Evolutionary conservation across 2,329 filamentous ascomycete genomes (phyloP).

Genomic region (Celoporthe dispersa): DNA sequence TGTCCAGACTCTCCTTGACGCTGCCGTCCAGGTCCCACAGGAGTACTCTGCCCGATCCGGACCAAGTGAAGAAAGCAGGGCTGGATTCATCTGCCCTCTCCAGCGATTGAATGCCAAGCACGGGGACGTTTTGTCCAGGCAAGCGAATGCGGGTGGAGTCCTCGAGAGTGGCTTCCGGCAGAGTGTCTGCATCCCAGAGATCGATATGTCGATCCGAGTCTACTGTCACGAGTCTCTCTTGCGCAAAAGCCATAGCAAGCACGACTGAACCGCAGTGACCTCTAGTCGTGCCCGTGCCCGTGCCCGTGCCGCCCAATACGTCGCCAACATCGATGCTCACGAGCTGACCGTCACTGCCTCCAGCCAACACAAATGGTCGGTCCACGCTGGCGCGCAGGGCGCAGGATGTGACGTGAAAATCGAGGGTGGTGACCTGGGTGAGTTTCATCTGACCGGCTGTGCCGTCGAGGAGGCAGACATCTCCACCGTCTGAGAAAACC

Average conservation of each 20-base stretch:
- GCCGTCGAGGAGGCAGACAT: constrained; percentile 88
- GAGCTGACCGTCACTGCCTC: constrained; percentile 67
- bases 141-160: constrained; percentile 57
- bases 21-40: constrained; percentile 81
- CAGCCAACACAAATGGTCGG: constrained; percentile 65
- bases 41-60: constrained; percentile 75
- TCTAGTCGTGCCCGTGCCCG: constrained; percentile 40
- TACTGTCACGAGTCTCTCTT: constrained; percentile 71
- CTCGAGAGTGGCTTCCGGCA: constrained; percentile 45
- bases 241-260: constrained; percentile 70
- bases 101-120: constrained; percentile 75
- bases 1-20: constrained; percentile 64
- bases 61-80: constrained; percentile 88
- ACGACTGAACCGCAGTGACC: constrained; percentile 39
- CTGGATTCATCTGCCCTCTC: constrained; percentile 61
- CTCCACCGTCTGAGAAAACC: constrained; percentile 84
- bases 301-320: constrained; percentile 47
- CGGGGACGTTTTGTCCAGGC: constrained; percentile 65
- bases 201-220: constrained; percentile 78
- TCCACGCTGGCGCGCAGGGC: constrained; percentile 50
- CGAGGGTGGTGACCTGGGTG: constrained; percentile 65
- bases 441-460: constrained; percentile 73
- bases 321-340: constrained; percentile 56
- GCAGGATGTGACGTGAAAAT: constrained; percentile 71
- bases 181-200: constrained; percentile 58